A percentile compares a stretch with the other conserved stretches of the same genome.
Evolutionary conservation across 2,329 filamentous ascomycete species (phyloP).

Genomic region (Neopestalotiopsis rosae): DNA sequence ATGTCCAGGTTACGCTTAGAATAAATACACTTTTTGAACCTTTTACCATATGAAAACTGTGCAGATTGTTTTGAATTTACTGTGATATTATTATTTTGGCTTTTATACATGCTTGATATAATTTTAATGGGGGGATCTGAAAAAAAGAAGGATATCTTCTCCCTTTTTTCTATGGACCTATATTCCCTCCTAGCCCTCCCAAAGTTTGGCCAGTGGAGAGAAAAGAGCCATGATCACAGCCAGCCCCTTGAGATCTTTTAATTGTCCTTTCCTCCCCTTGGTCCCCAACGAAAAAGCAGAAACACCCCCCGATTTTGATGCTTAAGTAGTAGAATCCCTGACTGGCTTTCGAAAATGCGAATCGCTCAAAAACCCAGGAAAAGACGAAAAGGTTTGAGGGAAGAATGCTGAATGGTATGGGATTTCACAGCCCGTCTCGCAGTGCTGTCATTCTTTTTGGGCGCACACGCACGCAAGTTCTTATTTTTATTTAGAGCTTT

Average conservation of each 20-base stretch:
- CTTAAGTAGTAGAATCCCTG: background rate
- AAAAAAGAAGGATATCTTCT: background rate
- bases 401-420: slow-evolving; percentile 4
- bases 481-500: background rate
- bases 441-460: background rate
- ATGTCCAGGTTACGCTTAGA: too few species aligned
- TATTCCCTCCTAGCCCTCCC: background rate
- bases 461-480: background rate
- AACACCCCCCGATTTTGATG: background rate
- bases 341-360: background rate
- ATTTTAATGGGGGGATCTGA: background rate
- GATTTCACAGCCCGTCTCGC: background rate
- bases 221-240: background rate
- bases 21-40: background rate
- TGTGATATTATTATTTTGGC: background rate
- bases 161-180: background rate
- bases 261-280: background rate
- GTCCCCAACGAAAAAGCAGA: background rate
- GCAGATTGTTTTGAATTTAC: background rate
- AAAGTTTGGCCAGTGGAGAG: background rate
- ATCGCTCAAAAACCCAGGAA: background rate
- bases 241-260: background rate
- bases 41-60: background rate
- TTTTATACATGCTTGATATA: slow-evolving; percentile 2
- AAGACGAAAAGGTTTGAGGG: too few species aligned